Base-by-base conservation (phyloP, 83 land plant species). In the Larix sibirica region DNA sequence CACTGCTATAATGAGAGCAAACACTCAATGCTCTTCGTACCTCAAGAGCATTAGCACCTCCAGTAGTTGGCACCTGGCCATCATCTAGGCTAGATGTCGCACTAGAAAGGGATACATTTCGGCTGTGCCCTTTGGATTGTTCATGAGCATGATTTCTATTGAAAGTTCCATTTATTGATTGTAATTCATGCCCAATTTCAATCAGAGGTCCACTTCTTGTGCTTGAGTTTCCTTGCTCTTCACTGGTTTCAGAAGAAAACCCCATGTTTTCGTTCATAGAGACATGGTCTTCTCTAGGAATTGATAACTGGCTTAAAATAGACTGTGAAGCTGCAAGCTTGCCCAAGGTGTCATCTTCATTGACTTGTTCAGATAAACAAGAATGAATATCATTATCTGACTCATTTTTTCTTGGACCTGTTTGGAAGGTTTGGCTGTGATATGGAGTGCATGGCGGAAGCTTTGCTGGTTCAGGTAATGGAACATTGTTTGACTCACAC, bases 401-500 rank as follows among this genome's bases (percentile, higher is more conserved):
- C 47, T 10, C 68, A n/a, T 62, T 42, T 81, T 80, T 44, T 62
- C 24, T 62, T 47, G 56, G 36, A 59, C 26, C 70, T 14, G 23
- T 24, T 26, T 66, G 71, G 5, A 58, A 47, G 58, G 18, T 79
- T 79, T 79, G 84, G 81, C 70, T 61, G 20, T 79, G 63, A 59
- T 7, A 42, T 4, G 18, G 20, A 38, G 62, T 79, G 24, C 47
- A 80, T 26, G 61, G 71, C 58, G 24, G 81, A 77, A 63, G 79
- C 66, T 79, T 84, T 59, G 82, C 16, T 56, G 86, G 74, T 58
- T 77, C 84, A 67, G 90, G 83, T 60, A 86, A 77, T 38, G 83
- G 50, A 42, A 83, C 70, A 23, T 70, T 61, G 76, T 84, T 84
- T 60, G 80, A n/a, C 68, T 87, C 85, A 44, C 90, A 89, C 91